These are phyloP conservation scores for Spathaspora arborariae DNA, from an alignment of 805 yeast species.

Conservation along the genomic window DNA sequence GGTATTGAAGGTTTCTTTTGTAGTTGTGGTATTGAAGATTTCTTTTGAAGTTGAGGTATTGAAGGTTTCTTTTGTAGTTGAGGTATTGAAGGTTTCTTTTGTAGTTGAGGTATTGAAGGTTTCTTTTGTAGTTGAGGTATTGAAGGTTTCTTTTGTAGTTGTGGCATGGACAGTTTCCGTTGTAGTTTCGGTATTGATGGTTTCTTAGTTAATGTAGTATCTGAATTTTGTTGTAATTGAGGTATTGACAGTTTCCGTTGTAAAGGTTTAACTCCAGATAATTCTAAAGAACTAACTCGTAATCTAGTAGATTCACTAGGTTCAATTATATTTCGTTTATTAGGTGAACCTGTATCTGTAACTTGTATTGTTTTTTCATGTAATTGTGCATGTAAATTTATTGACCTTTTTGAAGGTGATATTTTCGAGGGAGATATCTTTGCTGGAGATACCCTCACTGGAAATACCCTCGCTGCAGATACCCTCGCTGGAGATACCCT, in stretches of 20 bases:
- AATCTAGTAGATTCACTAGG: conserved; percentile 8
- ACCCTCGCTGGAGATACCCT: conserved; percentile 16
- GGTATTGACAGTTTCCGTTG: conserved; percentile 14
- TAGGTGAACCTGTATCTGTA: conserved; percentile 13
- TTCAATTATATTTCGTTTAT: conserved; percentile 9
- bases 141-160: conserved; percentile 9
- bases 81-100: conserved; percentile 12
- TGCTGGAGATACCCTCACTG: not conserved
- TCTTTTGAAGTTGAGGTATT: conserved; percentile 15
- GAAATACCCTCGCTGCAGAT: conserved; percentile 16
- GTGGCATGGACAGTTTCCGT: conserved; percentile 13
- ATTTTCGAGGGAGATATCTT: conserved; percentile 17
- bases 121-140: conserved; percentile 12
- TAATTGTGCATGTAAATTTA: conserved; percentile 32
- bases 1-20: conserved; percentile 11
- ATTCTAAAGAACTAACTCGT: conserved; percentile 28
- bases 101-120: conserved; percentile 12
- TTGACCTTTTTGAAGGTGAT: conserved; percentile 39
- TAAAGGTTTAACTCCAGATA: conserved; percentile 29
- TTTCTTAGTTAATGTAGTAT: conserved; percentile 7
- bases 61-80: conserved; percentile 16
- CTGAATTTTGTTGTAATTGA: conserved; percentile 7
- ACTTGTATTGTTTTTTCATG: conserved; percentile 7
- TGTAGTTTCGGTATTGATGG: conserved; percentile 14
- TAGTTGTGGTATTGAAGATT: conserved; percentile 15